Evolutionary conservation across 768 basidiomycete species (phyloP).

Genomic region (Xerocomellus intermedius): DNA sequence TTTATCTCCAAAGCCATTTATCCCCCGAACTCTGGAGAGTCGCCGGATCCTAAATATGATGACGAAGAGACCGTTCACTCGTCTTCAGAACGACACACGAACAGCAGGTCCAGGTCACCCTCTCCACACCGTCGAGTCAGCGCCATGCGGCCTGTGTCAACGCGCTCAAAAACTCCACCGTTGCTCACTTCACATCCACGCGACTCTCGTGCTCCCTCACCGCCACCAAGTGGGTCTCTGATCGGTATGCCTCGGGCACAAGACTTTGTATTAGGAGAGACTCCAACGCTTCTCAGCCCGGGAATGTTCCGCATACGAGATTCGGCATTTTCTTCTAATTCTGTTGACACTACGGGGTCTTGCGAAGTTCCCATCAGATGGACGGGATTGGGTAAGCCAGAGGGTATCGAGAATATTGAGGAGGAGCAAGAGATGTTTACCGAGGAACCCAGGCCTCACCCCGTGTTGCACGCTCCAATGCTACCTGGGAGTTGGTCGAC

Average conservation of each 20-base stretch:
- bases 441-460: conserved; percentile 23
- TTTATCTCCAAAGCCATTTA: conserved; percentile 22
- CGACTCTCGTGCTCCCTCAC: conserved; percentile 25
- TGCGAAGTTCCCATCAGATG: conserved; percentile 60
- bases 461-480: conserved; percentile 34
- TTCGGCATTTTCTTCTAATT: conserved; percentile 55
- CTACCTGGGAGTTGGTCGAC: conserved; percentile 58
- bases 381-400: conserved; percentile 47
- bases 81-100: conserved; percentile 17
- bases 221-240: conserved; percentile 17
- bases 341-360: conserved; percentile 42
- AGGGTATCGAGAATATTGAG: conserved; percentile 38
- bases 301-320: conserved; percentile 58
- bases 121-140: conserved; percentile 26
- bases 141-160: conserved; percentile 34
- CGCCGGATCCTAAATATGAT: conserved; percentile 9
- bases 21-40: conserved; percentile 10
- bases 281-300: conserved; percentile 47
- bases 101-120: conserved; percentile 21
- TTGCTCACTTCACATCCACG: conserved; percentile 31
- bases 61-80: conserved; percentile 18
- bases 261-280: conserved; percentile 24
- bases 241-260: conserved; percentile 18
- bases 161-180: conserved; percentile 42
- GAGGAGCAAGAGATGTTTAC: conserved; percentile 33